Evolutionary conservation across 305 asterid genomes (phyloP), one percentile per base, ranked within the genome.

Genomic region (Solanum hybrid): DNA sequence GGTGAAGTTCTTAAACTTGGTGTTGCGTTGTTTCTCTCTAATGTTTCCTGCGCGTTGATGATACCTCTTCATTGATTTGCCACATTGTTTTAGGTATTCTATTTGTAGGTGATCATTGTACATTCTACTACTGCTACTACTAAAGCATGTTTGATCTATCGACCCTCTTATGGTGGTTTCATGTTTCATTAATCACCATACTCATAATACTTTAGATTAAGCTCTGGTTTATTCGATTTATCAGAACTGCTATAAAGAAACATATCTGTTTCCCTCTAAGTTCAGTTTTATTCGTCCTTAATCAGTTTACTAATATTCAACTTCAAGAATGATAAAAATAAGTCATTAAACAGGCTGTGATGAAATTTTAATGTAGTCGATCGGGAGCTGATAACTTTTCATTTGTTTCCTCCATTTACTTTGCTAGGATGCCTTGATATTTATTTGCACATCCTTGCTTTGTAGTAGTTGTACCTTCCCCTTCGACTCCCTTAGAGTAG

Each of bases 1-100:
- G 94, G 95, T 95, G 94, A 94, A 85, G 64, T 89, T 46, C 36
- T 29, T 26, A 64, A 46, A 66, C 9, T 60, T 4, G 34, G 26
- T 51, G 66, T 13, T 31, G 86, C 3, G n/a, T 79, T 35, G 37
- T 85, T 81, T 80, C 35, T 66, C 40, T 36, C 14, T 26, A 69
- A 89, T 37, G 76, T 40, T 10, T 31, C 78, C 4, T 91, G 27
- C 4, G 82, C 85, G 90, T 92, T 76, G 92, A 88, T 90, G 89
- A 64, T 80, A 86, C 90, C 87, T 56, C 84, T 56, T 88, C 60
- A 88, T 88, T 89, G 75, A 78, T 88, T 88, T 86, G 69, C 91
- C 90, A 56, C 92, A 91, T 91, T 90, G 86, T 88, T 86, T 81
- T 76, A 82, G 92, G 56, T 81, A 85, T 88, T 86, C 40, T 56